Conservation (phyloP, 108 stramenopile species). For the Parietichytrium sp. region DNA sequence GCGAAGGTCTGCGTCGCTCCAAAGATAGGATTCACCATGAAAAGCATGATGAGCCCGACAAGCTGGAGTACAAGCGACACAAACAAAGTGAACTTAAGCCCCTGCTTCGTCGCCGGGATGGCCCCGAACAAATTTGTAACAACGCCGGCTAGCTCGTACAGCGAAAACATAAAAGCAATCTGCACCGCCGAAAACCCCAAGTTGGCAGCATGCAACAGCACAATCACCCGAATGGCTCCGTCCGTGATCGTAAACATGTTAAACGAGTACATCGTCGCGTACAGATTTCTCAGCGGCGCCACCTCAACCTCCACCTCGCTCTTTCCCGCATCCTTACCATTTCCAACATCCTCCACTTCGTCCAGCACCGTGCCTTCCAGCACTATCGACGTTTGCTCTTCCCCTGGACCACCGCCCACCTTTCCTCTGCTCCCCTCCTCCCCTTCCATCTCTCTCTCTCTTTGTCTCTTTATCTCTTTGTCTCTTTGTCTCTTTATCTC, state of each 20-base stretch:
- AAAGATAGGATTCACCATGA: constrained; percentile 77
- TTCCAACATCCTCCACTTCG: too few species aligned
- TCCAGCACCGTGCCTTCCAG: too few species aligned
- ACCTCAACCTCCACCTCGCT: too few species aligned
- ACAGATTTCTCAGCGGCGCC: too few species aligned
- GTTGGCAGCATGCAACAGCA: constrained; percentile 85
- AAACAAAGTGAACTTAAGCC: constrained; percentile 77
- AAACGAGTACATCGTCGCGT: constrained; percentile 78
- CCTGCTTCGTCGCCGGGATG: constrained; percentile 78
- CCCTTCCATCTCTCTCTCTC: too few species aligned
- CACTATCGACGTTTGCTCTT: too few species aligned
- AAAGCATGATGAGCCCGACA: constrained; percentile 68
- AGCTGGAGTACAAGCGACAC: constrained; percentile 73
- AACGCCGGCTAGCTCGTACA: constrained; percentile 88
- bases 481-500: too few species aligned
- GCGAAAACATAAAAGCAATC: constrained; percentile 86
- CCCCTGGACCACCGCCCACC: too few species aligned
- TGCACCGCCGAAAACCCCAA: constrained; percentile 81
- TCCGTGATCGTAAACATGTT: constrained; percentile 90
- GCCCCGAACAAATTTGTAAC: constrained; percentile 88
- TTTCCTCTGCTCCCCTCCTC: too few species aligned
- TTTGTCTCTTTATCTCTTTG: too few species aligned
- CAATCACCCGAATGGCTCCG: constrained; percentile 89
- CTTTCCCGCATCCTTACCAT: too few species aligned
- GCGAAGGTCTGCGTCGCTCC: constrained; percentile 62